Percentiles rank a stretch among this genome's conserved stretches.
These are phyloP conservation scores for Lavandula angustifolia DNA, from an alignment of 257 asterid genomes.

Conservation along the genomic window DNA sequence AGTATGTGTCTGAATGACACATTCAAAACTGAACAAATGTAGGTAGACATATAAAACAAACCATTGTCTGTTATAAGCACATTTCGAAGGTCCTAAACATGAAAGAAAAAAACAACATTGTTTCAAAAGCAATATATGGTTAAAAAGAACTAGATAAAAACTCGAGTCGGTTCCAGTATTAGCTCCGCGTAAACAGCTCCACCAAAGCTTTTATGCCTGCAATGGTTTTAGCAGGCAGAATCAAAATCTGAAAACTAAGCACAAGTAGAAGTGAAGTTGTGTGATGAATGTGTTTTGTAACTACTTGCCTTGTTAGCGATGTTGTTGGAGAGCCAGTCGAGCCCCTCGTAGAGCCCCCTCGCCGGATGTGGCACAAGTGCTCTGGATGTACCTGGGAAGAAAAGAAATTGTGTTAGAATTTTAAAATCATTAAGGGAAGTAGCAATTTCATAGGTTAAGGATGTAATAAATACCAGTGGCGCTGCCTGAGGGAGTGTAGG, in stretches of 20 bases:
- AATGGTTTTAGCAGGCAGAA: conserved; percentile 18
- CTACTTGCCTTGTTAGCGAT: conserved; percentile 60
- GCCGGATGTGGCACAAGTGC: conserved; percentile 65
- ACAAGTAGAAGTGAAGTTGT: background rate
- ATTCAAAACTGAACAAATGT: conserved; percentile 38
- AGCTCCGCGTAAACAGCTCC: conserved; percentile 37
- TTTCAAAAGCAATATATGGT: conserved; percentile 27
- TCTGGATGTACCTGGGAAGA: conserved; percentile 58
- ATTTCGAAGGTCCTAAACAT: conserved; percentile 38
- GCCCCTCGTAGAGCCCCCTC: conserved; percentile 69
- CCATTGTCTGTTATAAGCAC: conserved; percentile 35
- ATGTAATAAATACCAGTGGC: conserved; percentile 66
- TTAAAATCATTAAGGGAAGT: background rate
- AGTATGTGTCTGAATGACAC: conserved; percentile 28
- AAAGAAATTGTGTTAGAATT: background rate
- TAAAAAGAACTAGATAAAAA: conserved; percentile 34
- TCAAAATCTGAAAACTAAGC: conserved; percentile 11
- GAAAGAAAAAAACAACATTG: conserved; percentile 18
- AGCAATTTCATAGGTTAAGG: conserved; percentile 20
- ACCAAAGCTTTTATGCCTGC: conserved; percentile 37
- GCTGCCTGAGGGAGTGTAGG: conserved; percentile 94
- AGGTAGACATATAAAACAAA: conserved; percentile 35
- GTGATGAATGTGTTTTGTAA: conserved; percentile 5
- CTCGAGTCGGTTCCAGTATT: conserved; percentile 31
- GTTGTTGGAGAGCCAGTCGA: conserved; percentile 69